phyloP scores from a whole-genome alignment of 495 filamentous ascomycete genomes.

The Xylaria intraflava region DNA sequence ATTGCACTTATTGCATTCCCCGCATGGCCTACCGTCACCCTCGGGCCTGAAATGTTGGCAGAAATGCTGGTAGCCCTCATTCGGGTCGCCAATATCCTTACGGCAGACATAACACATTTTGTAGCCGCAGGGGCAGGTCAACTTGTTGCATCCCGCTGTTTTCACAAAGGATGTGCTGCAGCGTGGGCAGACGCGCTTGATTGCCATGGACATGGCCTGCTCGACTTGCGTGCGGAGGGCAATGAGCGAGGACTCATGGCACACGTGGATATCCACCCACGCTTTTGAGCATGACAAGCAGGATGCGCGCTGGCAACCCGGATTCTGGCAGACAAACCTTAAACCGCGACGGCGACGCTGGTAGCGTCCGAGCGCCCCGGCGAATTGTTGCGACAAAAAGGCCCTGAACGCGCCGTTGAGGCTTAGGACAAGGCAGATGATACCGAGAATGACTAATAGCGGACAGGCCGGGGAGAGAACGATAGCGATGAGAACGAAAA shows the following conservation, averaged over 20 bases:
- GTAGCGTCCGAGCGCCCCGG: slow-evolving; percentile 51
- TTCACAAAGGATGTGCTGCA: slow-evolving; percentile 92
- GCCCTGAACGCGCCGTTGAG: slow-evolving; percentile 22
- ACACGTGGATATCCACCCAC: slow-evolving; percentile 70
- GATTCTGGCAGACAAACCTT: slow-evolving; percentile 65
- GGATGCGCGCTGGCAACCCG: slow-evolving; percentile 57
- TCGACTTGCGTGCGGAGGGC: slow-evolving; percentile 83
- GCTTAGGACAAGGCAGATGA: slow-evolving; percentile 33
- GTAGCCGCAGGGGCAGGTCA: slow-evolving; percentile 96
- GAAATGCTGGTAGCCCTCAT: slow-evolving; percentile 73
- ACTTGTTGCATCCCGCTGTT: slow-evolving; percentile 86
- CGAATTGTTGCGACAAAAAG: slow-evolving; percentile 30
- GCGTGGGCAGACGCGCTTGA: slow-evolving; percentile 90
- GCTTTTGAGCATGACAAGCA: slow-evolving; percentile 66
- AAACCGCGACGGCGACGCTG: slow-evolving; percentile 57
- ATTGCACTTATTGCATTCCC: slow-evolving; percentile 79
- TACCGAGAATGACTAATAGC: slow-evolving; percentile 35
- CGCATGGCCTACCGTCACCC: slow-evolving; percentile 59
- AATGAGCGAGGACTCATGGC: slow-evolving; percentile 73
- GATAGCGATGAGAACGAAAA: slow-evolving; percentile 37
- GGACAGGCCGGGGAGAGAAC: slow-evolving; percentile 47
- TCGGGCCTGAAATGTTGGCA: slow-evolving; percentile 90
- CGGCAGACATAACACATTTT: slow-evolving; percentile 95
- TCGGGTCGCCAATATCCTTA: slow-evolving; percentile 46
- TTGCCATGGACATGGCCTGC: slow-evolving; percentile 80